Evolutionary conservation across 2,329 filamentous ascomycete genomes (phyloP).

Genomic region (Trichoderma hamatum): DNA sequence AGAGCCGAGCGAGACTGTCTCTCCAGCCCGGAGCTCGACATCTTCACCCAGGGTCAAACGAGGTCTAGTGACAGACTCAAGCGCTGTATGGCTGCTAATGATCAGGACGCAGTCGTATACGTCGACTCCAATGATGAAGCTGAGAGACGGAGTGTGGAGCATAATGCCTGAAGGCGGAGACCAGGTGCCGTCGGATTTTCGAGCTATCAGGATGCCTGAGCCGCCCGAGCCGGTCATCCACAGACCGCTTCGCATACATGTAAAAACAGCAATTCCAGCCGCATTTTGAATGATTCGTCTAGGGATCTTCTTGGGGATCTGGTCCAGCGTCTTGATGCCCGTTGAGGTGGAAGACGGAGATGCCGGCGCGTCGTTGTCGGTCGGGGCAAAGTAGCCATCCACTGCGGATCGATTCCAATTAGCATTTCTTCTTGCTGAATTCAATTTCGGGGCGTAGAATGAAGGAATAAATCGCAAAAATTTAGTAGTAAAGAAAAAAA

Average conservation of each 20-base stretch:
- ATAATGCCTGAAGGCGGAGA: constrained; percentile 89
- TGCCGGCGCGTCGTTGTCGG: constrained; percentile 36
- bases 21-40: constrained; percentile 74
- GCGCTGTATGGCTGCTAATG: constrained; percentile 81
- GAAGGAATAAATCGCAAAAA: background rate
- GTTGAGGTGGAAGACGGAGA: constrained; percentile 37
- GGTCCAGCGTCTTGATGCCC: constrained; percentile 54
- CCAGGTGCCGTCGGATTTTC: constrained; percentile 85
- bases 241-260: constrained; percentile 89
- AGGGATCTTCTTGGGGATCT: constrained; percentile 78
- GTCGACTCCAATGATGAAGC: constrained; percentile 88
- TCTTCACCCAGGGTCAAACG: constrained; percentile 82
- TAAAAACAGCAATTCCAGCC: constrained; percentile 90
- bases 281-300: constrained; percentile 83
- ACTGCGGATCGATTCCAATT: constrained; percentile 39
- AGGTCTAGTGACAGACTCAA: constrained; percentile 81
- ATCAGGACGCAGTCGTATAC: constrained; percentile 96
- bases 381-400: constrained; percentile 58
- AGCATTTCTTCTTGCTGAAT: background rate
- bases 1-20: constrained; percentile 62
- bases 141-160: constrained; percentile 84
- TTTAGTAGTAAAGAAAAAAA: background rate
- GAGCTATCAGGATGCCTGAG: constrained; percentile 81
- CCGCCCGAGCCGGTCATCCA: constrained; percentile 92
- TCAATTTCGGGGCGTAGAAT: background rate